These are phyloP conservation scores for Raddia guianensis DNA, from an alignment of 176 grass and related monocot genomes.

Conservation along the genomic window DNA sequence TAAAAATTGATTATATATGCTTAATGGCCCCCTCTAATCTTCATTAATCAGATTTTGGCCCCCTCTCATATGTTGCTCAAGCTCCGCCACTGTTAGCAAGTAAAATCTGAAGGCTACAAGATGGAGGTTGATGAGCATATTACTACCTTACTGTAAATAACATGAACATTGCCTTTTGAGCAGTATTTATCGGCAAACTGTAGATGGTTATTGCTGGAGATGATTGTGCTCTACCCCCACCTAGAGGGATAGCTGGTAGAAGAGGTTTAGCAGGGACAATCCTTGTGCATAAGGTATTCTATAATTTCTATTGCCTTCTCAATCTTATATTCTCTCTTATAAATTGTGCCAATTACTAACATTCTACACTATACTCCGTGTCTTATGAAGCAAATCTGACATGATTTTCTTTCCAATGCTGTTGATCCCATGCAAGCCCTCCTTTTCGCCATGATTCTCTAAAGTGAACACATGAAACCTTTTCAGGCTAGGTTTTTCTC, in stretches of 20 bases:
- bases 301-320: slow-evolving; percentile 10
- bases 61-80: no score
- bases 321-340: slow-evolving; percentile 24
- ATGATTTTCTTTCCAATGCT: background rate
- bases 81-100: no score
- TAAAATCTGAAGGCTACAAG: slow-evolving; percentile 98
- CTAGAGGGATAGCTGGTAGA: slow-evolving; percentile 91
- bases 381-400: background rate
- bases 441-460: slow-evolving; percentile 3
- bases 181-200: slow-evolving; percentile 31
- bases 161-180: slow-evolving; percentile 30
- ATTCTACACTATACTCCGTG: background rate
- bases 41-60: no score
- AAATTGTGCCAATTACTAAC: background rate
- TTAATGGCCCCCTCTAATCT: no score
- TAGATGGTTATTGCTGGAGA: slow-evolving; percentile 99
- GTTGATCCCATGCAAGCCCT: slow-evolving; percentile 9
- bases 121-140: slow-evolving; percentile 69
- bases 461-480: background rate
- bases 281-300: slow-evolving; percentile 84
- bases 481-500: slow-evolving; percentile 30
- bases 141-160: slow-evolving; percentile 10
- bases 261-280: slow-evolving; percentile 97
- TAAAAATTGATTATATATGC: no score
- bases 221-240: slow-evolving; percentile 96